These are phyloP conservation scores for Phytophthora macrochlamydospora DNA, from an alignment of 352 stramenopile species.

Conservation along the genomic window DNA sequence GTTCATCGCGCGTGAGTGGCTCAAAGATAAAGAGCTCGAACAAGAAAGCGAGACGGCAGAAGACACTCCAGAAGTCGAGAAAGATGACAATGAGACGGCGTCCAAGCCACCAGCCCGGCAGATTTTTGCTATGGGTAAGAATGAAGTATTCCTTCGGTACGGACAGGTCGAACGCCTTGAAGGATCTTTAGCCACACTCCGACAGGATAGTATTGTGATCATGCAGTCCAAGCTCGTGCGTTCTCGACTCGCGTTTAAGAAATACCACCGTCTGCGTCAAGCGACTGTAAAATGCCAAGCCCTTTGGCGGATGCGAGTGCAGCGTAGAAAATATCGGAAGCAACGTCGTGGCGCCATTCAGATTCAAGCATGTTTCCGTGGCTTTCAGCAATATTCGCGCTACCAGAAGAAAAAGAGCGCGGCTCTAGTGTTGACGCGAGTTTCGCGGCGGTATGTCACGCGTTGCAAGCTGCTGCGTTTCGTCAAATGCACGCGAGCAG, in stretches of 20 bases:
- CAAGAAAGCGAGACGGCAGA: neutral
- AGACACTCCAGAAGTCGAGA: slow-evolving; percentile 28
- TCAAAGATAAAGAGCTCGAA: slow-evolving; percentile 40
- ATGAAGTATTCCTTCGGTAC: slow-evolving; percentile 83
- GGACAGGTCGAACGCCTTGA: slow-evolving; percentile 79
- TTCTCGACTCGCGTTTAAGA: slow-evolving; percentile 34
- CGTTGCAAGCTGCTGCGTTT: slow-evolving; percentile 45
- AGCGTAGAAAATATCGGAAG: slow-evolving; percentile 45
- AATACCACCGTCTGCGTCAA: slow-evolving; percentile 46
- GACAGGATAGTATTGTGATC: slow-evolving; percentile 50
- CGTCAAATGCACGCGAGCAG: slow-evolving; percentile 41
- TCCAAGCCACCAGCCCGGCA: slow-evolving; percentile 19
- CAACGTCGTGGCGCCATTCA: slow-evolving; percentile 20
- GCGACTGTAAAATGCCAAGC: slow-evolving; percentile 53
- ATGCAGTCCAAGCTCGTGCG: slow-evolving; percentile 63
- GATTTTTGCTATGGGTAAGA: slow-evolving; percentile 67
- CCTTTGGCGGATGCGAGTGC: slow-evolving; percentile 51
- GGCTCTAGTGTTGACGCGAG: slow-evolving; percentile 42
- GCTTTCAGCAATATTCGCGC: slow-evolving; percentile 27
- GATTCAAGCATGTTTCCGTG: slow-evolving; percentile 45
- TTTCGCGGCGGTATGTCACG: slow-evolving; percentile 45
- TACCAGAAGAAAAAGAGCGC: slow-evolving; percentile 42
- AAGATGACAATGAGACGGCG: slow-evolving; percentile 17
- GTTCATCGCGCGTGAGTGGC: slow-evolving; percentile 56
- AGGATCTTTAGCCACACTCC: slow-evolving; percentile 42